Percentiles rank a stretch among this genome's conserved stretches.
These are phyloP conservation scores for Plasmodium knowlesi DNA, from an alignment of 169 alveolate genomes.

Conservation along the genomic window DNA sequence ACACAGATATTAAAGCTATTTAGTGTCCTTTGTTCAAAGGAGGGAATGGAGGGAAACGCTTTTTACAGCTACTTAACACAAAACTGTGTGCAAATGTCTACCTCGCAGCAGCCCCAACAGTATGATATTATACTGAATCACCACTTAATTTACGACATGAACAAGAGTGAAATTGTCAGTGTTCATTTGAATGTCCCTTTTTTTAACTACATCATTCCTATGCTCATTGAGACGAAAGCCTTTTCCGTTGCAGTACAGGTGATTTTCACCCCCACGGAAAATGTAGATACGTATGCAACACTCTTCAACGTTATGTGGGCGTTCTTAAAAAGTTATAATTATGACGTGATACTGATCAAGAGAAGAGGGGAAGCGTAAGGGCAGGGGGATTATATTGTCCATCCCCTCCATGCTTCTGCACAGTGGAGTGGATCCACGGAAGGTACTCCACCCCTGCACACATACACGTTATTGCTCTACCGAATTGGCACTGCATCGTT, in stretches of 20 bases:
- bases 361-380: not conserved
- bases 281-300: slow-evolving; percentile 20
- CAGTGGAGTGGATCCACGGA: not conserved
- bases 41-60: slow-evolving; percentile 1
- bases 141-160: slow-evolving; percentile 8
- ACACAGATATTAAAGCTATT: slow-evolving; percentile 10
- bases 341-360: slow-evolving; percentile 42
- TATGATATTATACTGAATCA: slow-evolving; percentile 17
- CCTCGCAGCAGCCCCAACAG: not conserved
- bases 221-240: slow-evolving; percentile 58
- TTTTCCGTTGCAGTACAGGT: slow-evolving; percentile 15
- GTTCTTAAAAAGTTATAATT: slow-evolving; percentile 58
- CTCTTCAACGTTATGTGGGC: slow-evolving; percentile 24
- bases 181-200: slow-evolving; percentile 35
- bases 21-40: slow-evolving; percentile 2
- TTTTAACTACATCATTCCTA: slow-evolving; percentile 65
- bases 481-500: not conserved
- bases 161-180: slow-evolving; percentile 4
- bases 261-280: slow-evolving; percentile 13
- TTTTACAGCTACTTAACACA: slow-evolving; percentile 45
- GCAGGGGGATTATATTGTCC: not conserved
- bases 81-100: slow-evolving; percentile 3
- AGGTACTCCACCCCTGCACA: not conserved
- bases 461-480: not conserved
- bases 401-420: not conserved